Conservation (phyloP, 805 yeast species). For the Zygosaccharomyces pseudorouxii region DNA sequence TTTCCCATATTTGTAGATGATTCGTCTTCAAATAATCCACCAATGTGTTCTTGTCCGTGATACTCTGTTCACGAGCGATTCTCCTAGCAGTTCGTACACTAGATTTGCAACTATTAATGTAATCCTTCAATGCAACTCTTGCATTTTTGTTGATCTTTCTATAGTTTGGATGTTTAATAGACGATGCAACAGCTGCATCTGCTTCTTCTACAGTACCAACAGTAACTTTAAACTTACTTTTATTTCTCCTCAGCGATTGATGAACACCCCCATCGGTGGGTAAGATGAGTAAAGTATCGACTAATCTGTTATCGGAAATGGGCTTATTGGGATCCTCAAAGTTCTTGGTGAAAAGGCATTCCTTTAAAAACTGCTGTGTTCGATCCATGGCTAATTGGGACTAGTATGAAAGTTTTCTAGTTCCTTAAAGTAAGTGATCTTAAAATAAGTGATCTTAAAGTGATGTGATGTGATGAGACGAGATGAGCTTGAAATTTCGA, state of each 20-base stretch:
- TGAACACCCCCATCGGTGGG: conserved; percentile 37
- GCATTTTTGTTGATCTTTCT: conserved; percentile 30
- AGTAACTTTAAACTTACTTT: conserved; percentile 15
- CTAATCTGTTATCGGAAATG: conserved; percentile 32
- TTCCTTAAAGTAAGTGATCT: no score
- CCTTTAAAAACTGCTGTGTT: conserved; percentile 30
- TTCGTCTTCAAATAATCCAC: conserved; percentile 23
- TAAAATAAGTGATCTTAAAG: no score
- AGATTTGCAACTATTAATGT: conserved; percentile 23
- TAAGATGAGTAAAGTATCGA: conserved; percentile 27
- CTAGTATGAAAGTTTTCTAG: not conserved
- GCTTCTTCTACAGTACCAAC: conserved; percentile 4
- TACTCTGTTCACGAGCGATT: conserved; percentile 23
- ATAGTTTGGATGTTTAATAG: conserved; percentile 23
- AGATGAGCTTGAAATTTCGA: conserved; percentile 1
- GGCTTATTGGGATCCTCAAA: conserved; percentile 31
- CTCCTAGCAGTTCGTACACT: conserved; percentile 25
- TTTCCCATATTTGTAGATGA: conserved; percentile 17
- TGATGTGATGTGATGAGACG: not conserved
- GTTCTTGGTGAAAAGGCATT: conserved; percentile 28
- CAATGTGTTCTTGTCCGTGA: conserved; percentile 18
- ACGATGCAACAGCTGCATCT: conserved; percentile 1
- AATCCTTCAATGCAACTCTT: conserved; percentile 29
- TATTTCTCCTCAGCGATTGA: conserved; percentile 21
- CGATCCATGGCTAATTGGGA: conserved; percentile 23